Evolutionary conservation across 495 filamentous ascomycete genomes (phyloP), one percentile per base, ranked within the genome.

Genomic region (Penicillium bialowiezense): DNA sequence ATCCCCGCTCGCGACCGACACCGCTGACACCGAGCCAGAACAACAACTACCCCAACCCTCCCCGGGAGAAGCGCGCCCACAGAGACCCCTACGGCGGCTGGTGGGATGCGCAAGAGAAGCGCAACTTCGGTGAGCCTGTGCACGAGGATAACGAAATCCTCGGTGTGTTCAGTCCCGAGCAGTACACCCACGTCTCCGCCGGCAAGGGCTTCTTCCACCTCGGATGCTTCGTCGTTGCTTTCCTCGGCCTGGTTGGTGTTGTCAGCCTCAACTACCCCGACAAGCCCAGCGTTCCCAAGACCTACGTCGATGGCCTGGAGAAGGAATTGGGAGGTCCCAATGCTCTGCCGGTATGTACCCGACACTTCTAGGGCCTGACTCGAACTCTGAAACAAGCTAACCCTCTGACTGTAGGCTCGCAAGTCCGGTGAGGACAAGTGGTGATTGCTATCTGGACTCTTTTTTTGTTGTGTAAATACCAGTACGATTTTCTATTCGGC

Each of bases 81-180:
- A 89, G 95, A 65, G 95, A 97, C 65, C 95, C 95, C 29, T 81
- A 97, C 63, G 92, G 71, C 58, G 87, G 90, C 65, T 97, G 91
- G 90, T 97, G 92, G 92, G 91, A 97, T 69, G 87, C 90, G 75
- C 91, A 97, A 64, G 92, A 96, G 67, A 87, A 91, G 58, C 84
- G 91, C 49, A 96, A 97, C 75, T 99, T 85, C 58, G 90, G 90
- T 60, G 95, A 99, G 70, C 87, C 91, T 3, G 82, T 95, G 21
- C 92, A 99, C 68, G 95, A 99, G 71, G 95, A 99, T 69, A 85
- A 97, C 63, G 95, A 99, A 67, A 83, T 96, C 44, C 78, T 97
- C 17, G 91, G 92, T 60, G 84, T 95, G 47, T 92, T 99, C 73
- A 85, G 87, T 41, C 81, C 88, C 2, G 83, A 96, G 61, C 87